Base-by-base conservation (phyloP, 2,329 filamentous ascomycete genomes). In the Juglanconis juglandina region DNA sequence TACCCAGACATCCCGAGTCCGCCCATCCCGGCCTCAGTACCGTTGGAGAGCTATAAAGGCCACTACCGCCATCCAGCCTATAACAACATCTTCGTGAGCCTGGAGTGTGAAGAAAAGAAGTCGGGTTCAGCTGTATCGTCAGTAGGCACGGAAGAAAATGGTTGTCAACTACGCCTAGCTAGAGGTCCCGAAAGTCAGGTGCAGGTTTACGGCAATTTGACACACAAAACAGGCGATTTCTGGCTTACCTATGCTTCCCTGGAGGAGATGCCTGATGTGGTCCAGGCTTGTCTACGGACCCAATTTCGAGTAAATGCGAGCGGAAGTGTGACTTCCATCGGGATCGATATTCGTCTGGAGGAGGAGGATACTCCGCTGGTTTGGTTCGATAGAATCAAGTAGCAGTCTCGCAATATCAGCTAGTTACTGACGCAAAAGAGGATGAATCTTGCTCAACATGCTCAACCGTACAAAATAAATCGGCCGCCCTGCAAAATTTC, bases 1-100 rank as follows among this genome's bases (percentile, higher is more conserved):
- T 67, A 67, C 47, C 64, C 65, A 1, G 32, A 62, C 14, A 5
- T 59, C 2, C 64, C 65, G 9, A 51, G 17, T 5, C 63, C 63
- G 3, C 61, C 64, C 5, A 46, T 61, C 17, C 53, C 59, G 7
- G 53, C 59, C 1, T 55, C 64, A 13, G 37, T 58, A 1, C 52
- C 63, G 4, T 37, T 60, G 3, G 53, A 39, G 10, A 58, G 52
- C 11, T 58, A 66, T 32, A 54, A 44, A 11, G 65, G 64, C 8
- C 24, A 44, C 1, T 67, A 58, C 50, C 41, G 34, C 47, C 52
- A 66, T 39, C 54, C 58, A 1, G 65, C 58, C 7, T 67, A 67
- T 32, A 63, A 63, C 5, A 33, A 41, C 2, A 13, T 63, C 2
- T 52, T 54, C 9, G 50, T 67, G 1, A 35, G 17, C 24, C 51